Base-by-base conservation (phyloP, 768 basidiomycete species). In the Paxillus rubicundulus region DNA sequence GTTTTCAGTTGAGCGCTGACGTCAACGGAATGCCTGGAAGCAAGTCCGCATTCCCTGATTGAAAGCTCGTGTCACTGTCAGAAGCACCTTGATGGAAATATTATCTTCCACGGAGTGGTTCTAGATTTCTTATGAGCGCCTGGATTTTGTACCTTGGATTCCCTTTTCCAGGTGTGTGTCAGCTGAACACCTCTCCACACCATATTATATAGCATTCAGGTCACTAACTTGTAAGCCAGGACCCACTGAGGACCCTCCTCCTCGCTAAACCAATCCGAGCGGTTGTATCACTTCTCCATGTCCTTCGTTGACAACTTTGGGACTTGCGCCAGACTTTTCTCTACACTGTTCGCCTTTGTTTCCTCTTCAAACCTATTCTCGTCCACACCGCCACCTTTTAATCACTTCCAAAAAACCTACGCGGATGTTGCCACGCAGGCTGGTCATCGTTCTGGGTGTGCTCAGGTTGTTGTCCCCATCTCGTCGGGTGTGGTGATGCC, bases 381-480 rank as follows among this genome's bases (percentile, higher is more conserved):
- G 17, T 49, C 50, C 13, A n/a, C 30, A 7, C 24, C 18, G 8
- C 49, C 51, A 4, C 50, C 54, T 21, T 53, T 47, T 40, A 39
- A 52, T 36, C 44, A 52, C 40, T 38, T 17, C 33, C 24, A 17
- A 10, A 21, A 36, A 40, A 30, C 13, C 16, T 17, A 27, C 17
- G 17, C 36, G 14, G 20, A 49, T 30, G 14, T 27, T 12, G 14
- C 21, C 13, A 18, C 27, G 5, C 36, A 44, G 12, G 27, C 9
- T 14, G 5, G 12, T 14, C 32, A 49, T n/a, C 8, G 14, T 9
- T 3, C n/a, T 12, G 12, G 6, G 14, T 33, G 24, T 18, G 13
- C 52, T 28, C 39, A 53, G 13, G 27, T 51, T 16, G 10, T 53
- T 34, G 33, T 57, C 27, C 50, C 45, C 24, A 24, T 56, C 36